phyloP scores from a whole-genome alignment of 2,329 filamentous ascomycete species.

The Verticillium albo-atrum region DNA sequence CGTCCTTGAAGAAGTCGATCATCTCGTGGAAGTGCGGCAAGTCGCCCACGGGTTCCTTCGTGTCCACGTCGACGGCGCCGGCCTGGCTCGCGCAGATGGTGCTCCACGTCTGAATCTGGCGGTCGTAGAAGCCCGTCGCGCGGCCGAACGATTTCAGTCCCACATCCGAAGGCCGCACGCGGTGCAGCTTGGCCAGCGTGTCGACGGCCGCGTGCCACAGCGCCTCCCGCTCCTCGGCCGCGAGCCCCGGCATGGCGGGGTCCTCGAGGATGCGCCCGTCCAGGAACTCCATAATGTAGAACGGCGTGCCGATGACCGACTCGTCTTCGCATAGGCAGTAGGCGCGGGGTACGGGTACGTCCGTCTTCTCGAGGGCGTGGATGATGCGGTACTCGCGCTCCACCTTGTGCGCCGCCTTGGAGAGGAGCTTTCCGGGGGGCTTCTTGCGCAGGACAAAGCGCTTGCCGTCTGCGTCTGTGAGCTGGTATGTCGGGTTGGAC shows the following conservation, averaged over 20 bases:
- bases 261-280: slow-evolving; percentile 93
- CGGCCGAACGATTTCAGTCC: slow-evolving; percentile 72
- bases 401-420: slow-evolving; percentile 91
- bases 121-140: slow-evolving; percentile 71
- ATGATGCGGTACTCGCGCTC: slow-evolving; percentile 94
- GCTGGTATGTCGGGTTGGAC: slow-evolving; percentile 93
- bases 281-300: slow-evolving; percentile 96
- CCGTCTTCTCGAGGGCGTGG: slow-evolving; percentile 70
- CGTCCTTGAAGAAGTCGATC: slow-evolving; percentile 71
- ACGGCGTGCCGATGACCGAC: slow-evolving; percentile 77
- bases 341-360: slow-evolving; percentile 80
- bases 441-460: slow-evolving; percentile 95
- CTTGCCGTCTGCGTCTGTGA: slow-evolving; percentile 65
- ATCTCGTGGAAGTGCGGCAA: slow-evolving; percentile 82
- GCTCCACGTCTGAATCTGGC: slow-evolving; percentile 80
- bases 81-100: slow-evolving; percentile 78
- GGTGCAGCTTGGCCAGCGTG: slow-evolving; percentile 82
- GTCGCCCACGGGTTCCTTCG: slow-evolving; percentile 68
- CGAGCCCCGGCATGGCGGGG: slow-evolving; percentile 69
- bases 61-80: slow-evolving; percentile 70
- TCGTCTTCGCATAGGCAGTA: slow-evolving; percentile 84
- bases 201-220: slow-evolving; percentile 85
- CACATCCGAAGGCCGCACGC: slow-evolving; percentile 61
- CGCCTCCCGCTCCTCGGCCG: slow-evolving; percentile 61
- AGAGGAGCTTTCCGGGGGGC: slow-evolving; percentile 89